Evolutionary conservation across 2,329 filamentous ascomycete genomes (phyloP), one percentile per base, ranked within the genome.

Genomic region (Chaetomium olivaceum): DNA sequence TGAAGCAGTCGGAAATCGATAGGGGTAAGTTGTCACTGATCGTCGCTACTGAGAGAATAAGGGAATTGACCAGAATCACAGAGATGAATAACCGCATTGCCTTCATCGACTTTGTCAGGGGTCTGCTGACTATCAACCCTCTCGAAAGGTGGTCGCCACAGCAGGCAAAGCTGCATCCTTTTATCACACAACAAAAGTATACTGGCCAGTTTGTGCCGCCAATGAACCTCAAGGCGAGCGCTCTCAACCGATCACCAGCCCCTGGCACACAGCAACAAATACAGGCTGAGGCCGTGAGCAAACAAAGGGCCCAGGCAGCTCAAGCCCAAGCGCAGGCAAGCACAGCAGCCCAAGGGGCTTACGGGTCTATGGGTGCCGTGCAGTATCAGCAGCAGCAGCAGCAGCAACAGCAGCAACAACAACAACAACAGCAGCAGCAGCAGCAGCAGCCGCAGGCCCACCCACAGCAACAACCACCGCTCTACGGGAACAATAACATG

Each of bases 41-140:
- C 9, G 21, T 23, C 16, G 21, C 25, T 12, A 4, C 6, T 11
- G 25, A 7, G 11, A 9, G n/a, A 19, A 4, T 9, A 66, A 19
- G 14, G 36, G 65, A 64, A 69, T 73, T 75, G 64, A 64, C 52
- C 68, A 14, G 51, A 12, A 3, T 50, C 66, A 21, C 75, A 99
- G 95, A 99, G 89, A 96, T 99, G 90, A 96, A 95, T 75, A 99
- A 99, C 75, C 90, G 95, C 54, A 88, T 96, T 68, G 93, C 95
- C 4, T 99, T 99, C 74, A 99, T 98, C 75, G 95, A 99, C 77
- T 99, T 99, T 73, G 95, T 98, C 27, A 89, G 95, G 70, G 95
- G 95, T 16, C 80, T 99, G 48, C 82, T 99, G 64, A 96, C 91
- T 67, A 96, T 97, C 76, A 99, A 97, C 75, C 95, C 95, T 3